Evolutionary conservation across 768 basidiomycete species (phyloP).

Genomic region (Trametes maxima): DNA sequence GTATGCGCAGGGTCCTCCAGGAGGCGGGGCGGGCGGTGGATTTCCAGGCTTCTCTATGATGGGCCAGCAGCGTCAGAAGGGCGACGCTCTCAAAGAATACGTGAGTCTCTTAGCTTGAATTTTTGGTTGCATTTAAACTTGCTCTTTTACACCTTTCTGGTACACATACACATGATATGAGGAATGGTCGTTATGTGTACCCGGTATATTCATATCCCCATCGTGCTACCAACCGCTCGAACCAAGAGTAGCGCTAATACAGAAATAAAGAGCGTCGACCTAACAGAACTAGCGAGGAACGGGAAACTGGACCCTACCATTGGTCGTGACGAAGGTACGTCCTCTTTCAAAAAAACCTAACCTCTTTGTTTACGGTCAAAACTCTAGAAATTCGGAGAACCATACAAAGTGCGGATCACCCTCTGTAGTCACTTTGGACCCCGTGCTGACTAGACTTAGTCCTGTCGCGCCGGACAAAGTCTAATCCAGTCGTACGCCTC

Average conservation of each 20-base stretch:
- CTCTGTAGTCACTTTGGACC: neutral
- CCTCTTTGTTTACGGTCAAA: neutral
- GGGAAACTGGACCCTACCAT: slow-evolving; percentile 93
- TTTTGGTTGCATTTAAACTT: neutral
- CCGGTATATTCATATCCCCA: neutral
- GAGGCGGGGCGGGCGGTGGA: slow-evolving; percentile 46
- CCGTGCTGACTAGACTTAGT: slow-evolving; percentile 44
- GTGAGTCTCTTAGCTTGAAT: slow-evolving; percentile 37
- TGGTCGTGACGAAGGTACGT: slow-evolving; percentile 79
- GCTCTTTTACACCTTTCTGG: neutral
- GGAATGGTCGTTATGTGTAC: neutral
- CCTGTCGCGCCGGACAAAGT: slow-evolving; percentile 86
- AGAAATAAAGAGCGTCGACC: slow-evolving; percentile 64
- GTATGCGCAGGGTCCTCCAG: slow-evolving; percentile 53
- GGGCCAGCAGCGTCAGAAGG: slow-evolving; percentile 69
- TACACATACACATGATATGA: neutral
- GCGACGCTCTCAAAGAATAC: slow-evolving; percentile 84
- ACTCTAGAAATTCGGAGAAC: slow-evolving; percentile 79
- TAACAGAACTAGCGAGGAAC: slow-evolving; percentile 79
- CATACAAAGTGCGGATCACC: slow-evolving; percentile 70
- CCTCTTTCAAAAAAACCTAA: neutral
- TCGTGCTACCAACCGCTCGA: too few relatives aligned
- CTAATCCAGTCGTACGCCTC: slow-evolving; percentile 78
- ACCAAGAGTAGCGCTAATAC: neutral
- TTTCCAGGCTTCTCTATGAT: slow-evolving; percentile 64